Evolutionary conservation across 2,329 filamentous ascomycete genomes (phyloP), one percentile per base, ranked within the genome.

Genomic region (Cercospora sp.): DNA sequence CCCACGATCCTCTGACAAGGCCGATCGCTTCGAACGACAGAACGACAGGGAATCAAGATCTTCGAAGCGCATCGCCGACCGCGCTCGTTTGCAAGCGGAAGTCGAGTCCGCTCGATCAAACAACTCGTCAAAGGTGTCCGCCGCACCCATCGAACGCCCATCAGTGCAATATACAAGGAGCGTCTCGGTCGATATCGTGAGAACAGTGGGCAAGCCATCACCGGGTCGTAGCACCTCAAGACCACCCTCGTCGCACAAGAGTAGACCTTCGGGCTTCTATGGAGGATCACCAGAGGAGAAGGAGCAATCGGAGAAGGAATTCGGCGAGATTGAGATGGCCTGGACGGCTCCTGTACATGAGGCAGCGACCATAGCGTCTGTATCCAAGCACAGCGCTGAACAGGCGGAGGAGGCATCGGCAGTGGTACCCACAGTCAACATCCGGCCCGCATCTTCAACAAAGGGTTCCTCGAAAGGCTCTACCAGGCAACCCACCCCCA

Each of bases 71-170:
- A 31, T 36, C 26, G 58, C 45, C n/a, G 26, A 55, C 36, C 31
- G 51, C 51, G 59, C 55, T 28, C 57, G 45, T 33, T 51, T 67
- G 51, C 64, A 69, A 64, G 58, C 66, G 3, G 61, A n/a, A 18
- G 67, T 65, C 28, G 62, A 69, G 28, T 70, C 66, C 23, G 62
- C 30, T 18, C 33, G 53, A n/a, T 66, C 67, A 16, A 57, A 40
- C 12, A 16, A 28, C 3, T 66, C 64, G 16, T 60, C 65, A 9
- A 42, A 13, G 9, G 40, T 40, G 9, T 31, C 40, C 28, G 30
- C 33, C 13, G 31, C 10, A 10, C 48, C 18, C 31, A 28, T 26
- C 28, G 64, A 26, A 30, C 31, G 28, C 9, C 57, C 42, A 20
- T 10, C 20, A 4, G 9, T 53, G 8, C 61, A 63, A n/a, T 40